phyloP scores from a whole-genome alignment of 306 rosid genomes.

The Gynostemma pentaphyllum region DNA sequence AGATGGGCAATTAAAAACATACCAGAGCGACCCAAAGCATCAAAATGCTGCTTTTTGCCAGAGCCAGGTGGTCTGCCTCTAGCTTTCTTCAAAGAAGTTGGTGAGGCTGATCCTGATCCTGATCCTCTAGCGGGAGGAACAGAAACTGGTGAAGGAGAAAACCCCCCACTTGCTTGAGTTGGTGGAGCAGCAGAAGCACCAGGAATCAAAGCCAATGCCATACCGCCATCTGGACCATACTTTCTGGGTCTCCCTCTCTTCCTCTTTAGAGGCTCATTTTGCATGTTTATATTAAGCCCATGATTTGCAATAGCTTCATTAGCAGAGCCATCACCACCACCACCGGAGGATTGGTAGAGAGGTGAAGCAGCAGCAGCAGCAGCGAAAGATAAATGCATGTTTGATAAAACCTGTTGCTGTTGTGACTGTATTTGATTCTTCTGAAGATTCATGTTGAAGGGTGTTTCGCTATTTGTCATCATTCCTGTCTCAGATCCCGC shows the following conservation, averaged over 20 bases:
- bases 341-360: constrained; percentile 4
- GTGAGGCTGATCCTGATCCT: constrained; percentile 8
- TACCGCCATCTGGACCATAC: constrained; percentile 30
- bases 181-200: background rate
- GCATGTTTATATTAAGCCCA: constrained; percentile 10
- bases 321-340: constrained; percentile 4
- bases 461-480: constrained; percentile 27
- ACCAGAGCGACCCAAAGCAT: constrained; percentile 3
- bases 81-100: constrained; percentile 17
- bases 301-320: constrained; percentile 3
- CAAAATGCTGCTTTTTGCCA: constrained; percentile 18
- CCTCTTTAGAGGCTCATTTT: constrained; percentile 21
- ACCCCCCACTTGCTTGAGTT: constrained; percentile 17
- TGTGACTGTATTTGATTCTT: constrained; percentile 6
- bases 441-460: constrained; percentile 19
- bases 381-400: constrained; percentile 22
- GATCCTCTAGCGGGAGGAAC: constrained; percentile 12
- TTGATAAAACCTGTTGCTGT: constrained; percentile 9
- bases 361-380: constrained; percentile 8
- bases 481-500: constrained; percentile 34
- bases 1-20: background rate
- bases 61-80: constrained; percentile 54
- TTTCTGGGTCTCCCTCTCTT: constrained; percentile 56
- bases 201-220: constrained; percentile 12
- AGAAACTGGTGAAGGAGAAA: constrained; percentile 9